phyloP scores from a whole-genome alignment of 2,329 filamentous ascomycete genomes.

The Xenosphaeropsis pyriputrescens region DNA sequence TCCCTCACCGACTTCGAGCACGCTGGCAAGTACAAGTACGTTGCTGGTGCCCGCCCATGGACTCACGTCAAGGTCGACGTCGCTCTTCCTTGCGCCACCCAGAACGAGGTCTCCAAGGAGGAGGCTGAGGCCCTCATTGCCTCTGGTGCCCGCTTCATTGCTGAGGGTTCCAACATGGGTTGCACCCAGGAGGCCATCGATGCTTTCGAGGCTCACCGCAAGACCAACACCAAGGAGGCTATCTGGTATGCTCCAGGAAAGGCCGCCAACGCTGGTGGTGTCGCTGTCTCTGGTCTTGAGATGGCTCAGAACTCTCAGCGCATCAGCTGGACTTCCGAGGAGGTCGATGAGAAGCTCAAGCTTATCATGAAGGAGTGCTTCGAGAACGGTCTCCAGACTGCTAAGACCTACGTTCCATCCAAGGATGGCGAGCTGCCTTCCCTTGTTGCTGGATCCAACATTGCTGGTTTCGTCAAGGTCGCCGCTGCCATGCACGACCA shows the following conservation, averaged over 20 bases:
- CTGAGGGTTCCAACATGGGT: conserved; percentile 98
- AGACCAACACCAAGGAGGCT: conserved; percentile 49
- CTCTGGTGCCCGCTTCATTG: conserved; percentile 69
- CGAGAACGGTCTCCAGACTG: conserved; percentile 74
- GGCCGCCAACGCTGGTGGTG: conserved; percentile 94
- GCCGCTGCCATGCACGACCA: conserved; percentile 89
- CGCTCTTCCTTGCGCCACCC: conserved; percentile 82
- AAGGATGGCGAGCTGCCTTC: conserved; percentile 76
- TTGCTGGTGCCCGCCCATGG: conserved; percentile 83
- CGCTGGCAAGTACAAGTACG: conserved; percentile 63
- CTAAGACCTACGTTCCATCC: conserved; percentile 71
- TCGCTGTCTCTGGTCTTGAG: conserved; percentile 92
- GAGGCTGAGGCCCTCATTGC: conserved; percentile 74
- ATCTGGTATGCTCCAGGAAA: conserved; percentile 97
- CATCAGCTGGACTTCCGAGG: conserved; percentile 71
- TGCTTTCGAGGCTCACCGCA: conserved; percentile 70
- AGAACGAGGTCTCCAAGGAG: conserved; percentile 91
- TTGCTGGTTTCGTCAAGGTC: conserved; percentile 96
- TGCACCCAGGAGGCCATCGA: conserved; percentile 94
- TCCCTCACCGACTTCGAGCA: conserved; percentile 59
- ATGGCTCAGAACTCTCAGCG: conserved; percentile 97
- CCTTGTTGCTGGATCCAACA: conserved; percentile 87
- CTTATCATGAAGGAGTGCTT: conserved; percentile 92
- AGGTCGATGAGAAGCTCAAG: conserved; percentile 86
- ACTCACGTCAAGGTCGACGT: conserved; percentile 81